phyloP scores from a whole-genome alignment of 805 yeast genomes.

The Candida khao-thaluensis region DNA sequence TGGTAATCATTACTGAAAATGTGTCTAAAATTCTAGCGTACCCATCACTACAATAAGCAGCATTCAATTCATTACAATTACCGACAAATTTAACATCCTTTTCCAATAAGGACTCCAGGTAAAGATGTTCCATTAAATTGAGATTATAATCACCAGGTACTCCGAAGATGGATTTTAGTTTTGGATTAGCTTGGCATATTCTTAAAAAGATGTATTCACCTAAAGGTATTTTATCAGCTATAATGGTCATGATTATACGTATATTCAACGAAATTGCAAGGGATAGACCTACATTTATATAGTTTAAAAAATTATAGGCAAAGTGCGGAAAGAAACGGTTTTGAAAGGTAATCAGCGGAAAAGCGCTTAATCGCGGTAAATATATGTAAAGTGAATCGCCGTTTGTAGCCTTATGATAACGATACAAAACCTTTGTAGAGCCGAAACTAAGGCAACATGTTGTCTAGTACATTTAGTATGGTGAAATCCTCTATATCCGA shows the following conservation, averaged over 20 bases:
- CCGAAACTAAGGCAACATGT: too few species aligned
- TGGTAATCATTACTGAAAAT: slow-evolving; percentile 61
- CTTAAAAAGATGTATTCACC: slow-evolving; percentile 68
- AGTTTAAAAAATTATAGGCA: too few species aligned
- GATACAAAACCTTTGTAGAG: too few species aligned
- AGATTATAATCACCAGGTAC: slow-evolving; percentile 80
- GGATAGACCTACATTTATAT: neutral
- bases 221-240: slow-evolving; percentile 41
- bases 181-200: slow-evolving; percentile 52
- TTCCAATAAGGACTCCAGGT: slow-evolving; percentile 40
- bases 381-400: too few species aligned
- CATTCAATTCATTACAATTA: slow-evolving; percentile 83
- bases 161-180: slow-evolving; percentile 57
- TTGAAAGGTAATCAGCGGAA: neutral
- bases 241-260: slow-evolving; percentile 12
- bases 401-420: too few species aligned
- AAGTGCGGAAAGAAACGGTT: too few species aligned
- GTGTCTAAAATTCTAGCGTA: slow-evolving; percentile 65
- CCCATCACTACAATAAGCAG: slow-evolving; percentile 91
- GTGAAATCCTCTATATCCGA: too few species aligned
- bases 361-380: slow-evolving; percentile 5
- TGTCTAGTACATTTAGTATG: too few species aligned
- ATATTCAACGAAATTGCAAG: neutral
- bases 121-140: slow-evolving; percentile 64
- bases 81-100: slow-evolving; percentile 68